These are phyloP conservation scores for Orbilia blumenaviensis DNA, from an alignment of 2,329 filamentous ascomycete genomes.

Conservation along the genomic window DNA sequence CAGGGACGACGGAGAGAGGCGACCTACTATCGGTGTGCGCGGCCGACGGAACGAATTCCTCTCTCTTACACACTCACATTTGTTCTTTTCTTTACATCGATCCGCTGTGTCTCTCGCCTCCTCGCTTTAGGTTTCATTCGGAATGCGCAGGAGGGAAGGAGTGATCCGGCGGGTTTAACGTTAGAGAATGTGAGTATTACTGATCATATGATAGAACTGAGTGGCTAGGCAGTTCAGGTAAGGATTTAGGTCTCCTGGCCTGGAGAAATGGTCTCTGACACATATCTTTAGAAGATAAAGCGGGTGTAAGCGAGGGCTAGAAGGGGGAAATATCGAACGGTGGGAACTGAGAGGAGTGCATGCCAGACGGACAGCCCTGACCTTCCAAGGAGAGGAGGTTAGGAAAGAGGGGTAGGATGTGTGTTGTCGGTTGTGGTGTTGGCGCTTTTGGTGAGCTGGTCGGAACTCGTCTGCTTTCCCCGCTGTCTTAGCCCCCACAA, in stretches of 20 bases:
- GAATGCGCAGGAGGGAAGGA: conserved; percentile 31
- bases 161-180: neutral
- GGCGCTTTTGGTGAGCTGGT: conserved; percentile 29
- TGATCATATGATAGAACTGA: conserved; percentile 43
- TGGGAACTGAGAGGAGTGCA: conserved; percentile 7
- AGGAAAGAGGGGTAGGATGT: conserved; percentile 36
- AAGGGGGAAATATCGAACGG: neutral
- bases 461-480: conserved; percentile 48
- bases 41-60: conserved; percentile 11
- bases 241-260: conserved; percentile 19
- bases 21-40: conserved; percentile 37
- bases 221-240: conserved; percentile 21
- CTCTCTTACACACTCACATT: neutral
- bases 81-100: neutral
- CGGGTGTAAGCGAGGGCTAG: conserved; percentile 27
- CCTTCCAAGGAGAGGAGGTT: conserved; percentile 23
- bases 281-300: conserved; percentile 14
- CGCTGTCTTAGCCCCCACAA: conserved; percentile 47
- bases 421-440: conserved; percentile 49
- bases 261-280: conserved; percentile 21
- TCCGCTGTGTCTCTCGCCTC: conserved; percentile 3
- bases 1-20: conserved; percentile 9
- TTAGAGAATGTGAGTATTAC: conserved; percentile 27
- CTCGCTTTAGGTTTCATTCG: conserved; percentile 11
- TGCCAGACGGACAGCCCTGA: conserved; percentile 10